Evolutionary conservation across 345 rosid species (phyloP).

Genomic region (Triadica sebifera): DNA sequence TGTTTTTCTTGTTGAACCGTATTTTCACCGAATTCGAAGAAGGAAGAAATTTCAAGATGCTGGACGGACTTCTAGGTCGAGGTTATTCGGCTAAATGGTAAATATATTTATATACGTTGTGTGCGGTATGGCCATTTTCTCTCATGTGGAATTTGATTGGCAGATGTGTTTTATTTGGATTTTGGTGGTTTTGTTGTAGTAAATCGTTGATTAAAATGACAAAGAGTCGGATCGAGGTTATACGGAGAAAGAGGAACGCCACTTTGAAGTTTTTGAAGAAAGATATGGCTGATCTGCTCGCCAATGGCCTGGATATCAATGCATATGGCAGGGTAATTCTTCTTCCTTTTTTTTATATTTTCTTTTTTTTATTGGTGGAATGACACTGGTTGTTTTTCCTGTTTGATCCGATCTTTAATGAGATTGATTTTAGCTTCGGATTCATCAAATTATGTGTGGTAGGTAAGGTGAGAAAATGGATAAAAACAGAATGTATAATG

Average conservation of each 20-base stretch:
- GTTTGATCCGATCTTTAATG: constrained; percentile 11
- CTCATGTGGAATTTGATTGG: not conserved
- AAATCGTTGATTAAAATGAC: constrained; percentile 75
- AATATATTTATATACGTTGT: not conserved
- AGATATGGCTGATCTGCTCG: constrained; percentile 87
- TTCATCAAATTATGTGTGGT: not conserved
- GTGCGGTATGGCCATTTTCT: not conserved
- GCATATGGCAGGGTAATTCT: constrained; percentile 80
- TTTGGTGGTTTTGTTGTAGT: constrained; percentile 35
- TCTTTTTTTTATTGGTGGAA: not conserved
- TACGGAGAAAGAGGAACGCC: constrained; percentile 77
- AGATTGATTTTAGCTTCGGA: not conserved
- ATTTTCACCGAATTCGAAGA: constrained; percentile 3
- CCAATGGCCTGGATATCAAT: constrained; percentile 75
- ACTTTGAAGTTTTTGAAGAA: constrained; percentile 79
- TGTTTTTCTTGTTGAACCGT: constrained; percentile 1
- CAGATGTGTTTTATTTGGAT: constrained; percentile 5
- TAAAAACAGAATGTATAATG: not conserved
- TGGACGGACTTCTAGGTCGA: constrained; percentile 81
- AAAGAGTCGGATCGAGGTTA: constrained; percentile 83
- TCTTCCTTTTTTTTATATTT: not conserved
- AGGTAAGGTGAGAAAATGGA: constrained; percentile 1
- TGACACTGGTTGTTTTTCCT: not conserved
- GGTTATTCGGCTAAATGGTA: constrained; percentile 81
- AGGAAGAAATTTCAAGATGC: constrained; percentile 47